These are phyloP conservation scores for Suillus subalutaceus DNA, from an alignment of 768 basidiomycete genomes.

Conservation along the genomic window DNA sequence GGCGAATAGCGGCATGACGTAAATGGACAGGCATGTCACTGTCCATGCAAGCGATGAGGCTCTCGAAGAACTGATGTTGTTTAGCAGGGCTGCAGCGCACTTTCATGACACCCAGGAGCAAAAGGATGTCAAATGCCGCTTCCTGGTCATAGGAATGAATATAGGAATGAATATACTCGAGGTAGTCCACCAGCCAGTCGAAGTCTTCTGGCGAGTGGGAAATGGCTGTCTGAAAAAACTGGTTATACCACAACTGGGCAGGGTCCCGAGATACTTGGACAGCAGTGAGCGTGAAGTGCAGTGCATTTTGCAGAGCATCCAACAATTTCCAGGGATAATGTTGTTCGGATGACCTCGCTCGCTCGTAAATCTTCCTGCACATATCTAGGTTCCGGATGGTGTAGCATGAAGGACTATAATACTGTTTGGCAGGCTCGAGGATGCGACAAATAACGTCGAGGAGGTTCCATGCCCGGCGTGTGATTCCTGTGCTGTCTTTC, in stretches of 20 bases:
- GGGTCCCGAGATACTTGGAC: background rate
- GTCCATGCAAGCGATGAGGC: background rate
- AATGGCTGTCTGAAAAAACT: background rate
- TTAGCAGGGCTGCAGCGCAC: background rate
- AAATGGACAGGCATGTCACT: background rate
- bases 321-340: background rate
- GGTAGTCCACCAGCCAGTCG: background rate
- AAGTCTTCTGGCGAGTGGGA: background rate
- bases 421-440: background rate
- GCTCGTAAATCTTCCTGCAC: background rate
- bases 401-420: accelerated
- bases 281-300: background rate
- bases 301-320: background rate
- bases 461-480: background rate
- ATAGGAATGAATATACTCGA: background rate
- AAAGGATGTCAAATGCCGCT: background rate
- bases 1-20: background rate
- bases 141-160: too few species aligned
- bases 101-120: background rate
- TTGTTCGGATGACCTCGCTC: background rate
- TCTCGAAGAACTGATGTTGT: background rate
- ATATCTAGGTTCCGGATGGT: background rate
- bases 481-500: background rate
- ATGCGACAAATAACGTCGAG: background rate
- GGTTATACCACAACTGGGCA: background rate